Conservation (phyloP, 2,329 filamentous ascomycete species). For the Fusarium humuli region DNA sequence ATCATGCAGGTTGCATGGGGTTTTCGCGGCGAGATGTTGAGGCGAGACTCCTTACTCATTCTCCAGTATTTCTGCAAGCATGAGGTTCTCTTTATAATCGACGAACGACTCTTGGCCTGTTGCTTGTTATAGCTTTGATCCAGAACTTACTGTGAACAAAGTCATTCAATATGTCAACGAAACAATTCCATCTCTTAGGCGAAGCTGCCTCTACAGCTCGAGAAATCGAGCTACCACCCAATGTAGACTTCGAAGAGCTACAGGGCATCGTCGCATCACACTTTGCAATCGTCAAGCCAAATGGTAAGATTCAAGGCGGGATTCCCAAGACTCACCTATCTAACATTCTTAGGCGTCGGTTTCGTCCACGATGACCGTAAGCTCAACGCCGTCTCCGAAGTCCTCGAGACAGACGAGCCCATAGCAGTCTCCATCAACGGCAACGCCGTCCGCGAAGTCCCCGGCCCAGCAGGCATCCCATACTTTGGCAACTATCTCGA, state of each 20-base stretch:
- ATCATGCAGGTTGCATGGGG: neutral
- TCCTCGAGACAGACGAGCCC: conserved; percentile 47
- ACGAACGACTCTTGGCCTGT: neutral
- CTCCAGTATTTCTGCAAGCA: neutral
- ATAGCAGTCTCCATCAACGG: conserved; percentile 63
- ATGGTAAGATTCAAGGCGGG: conserved; percentile 42
- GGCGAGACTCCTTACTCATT: neutral
- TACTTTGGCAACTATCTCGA: conserved; percentile 66
- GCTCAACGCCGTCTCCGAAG: conserved; percentile 49
- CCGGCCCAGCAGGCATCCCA: conserved; percentile 60
- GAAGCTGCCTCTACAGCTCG: neutral
- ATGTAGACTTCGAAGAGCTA: conserved; percentile 1
- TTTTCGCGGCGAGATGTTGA: too few species aligned
- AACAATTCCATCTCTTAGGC: conserved; percentile 3
- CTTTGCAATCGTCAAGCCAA: conserved; percentile 57
- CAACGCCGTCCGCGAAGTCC: conserved; percentile 60
- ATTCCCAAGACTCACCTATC: accelerated
- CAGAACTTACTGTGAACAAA: too few species aligned
- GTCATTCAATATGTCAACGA: neutral
- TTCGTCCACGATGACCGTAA: conserved; percentile 48
- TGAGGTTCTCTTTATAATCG: neutral
- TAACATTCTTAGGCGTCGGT: conserved; percentile 50
- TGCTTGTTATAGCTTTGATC: too few species aligned
- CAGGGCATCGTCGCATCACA: conserved; percentile 14
- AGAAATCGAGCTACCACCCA: neutral